A percentile compares a stretch with the other conserved stretches of the same genome.
Conservation (phyloP, 371 early-diverging fungal genomes). For the Lichtheimia ramosa region DNA sequence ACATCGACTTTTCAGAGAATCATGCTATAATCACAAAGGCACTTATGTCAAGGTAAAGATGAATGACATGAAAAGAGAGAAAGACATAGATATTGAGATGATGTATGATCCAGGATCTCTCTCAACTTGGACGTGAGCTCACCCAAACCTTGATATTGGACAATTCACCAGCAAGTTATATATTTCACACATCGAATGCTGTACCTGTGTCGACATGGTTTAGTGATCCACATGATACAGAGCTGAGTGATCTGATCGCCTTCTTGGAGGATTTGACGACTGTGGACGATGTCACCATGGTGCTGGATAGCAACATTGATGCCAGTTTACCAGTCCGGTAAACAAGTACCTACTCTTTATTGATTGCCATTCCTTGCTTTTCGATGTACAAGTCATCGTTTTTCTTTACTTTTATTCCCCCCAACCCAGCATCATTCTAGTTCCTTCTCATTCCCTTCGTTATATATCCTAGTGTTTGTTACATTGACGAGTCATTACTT, state of each 20-base stretch:
- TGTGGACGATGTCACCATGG: slow-evolving; percentile 86
- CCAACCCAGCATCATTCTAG: no score
- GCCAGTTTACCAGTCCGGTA: neutral
- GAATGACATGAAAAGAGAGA: neutral
- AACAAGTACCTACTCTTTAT: neutral
- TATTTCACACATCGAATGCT: slow-evolving; percentile 93
- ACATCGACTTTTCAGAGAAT: slow-evolving; percentile 93
- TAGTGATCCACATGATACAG: slow-evolving; percentile 93
- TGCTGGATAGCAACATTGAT: slow-evolving; percentile 58
- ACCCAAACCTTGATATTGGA: slow-evolving; percentile 80
- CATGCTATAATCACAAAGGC: slow-evolving; percentile 93
- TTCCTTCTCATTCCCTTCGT: no score
- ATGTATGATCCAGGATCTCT: slow-evolving; percentile 61
- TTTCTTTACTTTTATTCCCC: neutral
- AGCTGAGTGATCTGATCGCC: slow-evolving; percentile 88
- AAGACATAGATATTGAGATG: neutral
- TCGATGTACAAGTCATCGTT: slow-evolving; percentile 3
- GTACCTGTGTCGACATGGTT: slow-evolving; percentile 96
- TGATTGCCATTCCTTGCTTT: slow-evolving; percentile 4
- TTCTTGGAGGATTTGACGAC: slow-evolving; percentile 87
- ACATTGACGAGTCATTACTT: no score
- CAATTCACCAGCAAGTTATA: slow-evolving; percentile 92
- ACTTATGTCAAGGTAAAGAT: slow-evolving; percentile 91
- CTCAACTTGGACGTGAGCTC: slow-evolving; percentile 80
- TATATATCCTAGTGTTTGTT: no score